Conservation (phyloP, 257 asterid genomes). For the Mentha longifolia region DNA sequence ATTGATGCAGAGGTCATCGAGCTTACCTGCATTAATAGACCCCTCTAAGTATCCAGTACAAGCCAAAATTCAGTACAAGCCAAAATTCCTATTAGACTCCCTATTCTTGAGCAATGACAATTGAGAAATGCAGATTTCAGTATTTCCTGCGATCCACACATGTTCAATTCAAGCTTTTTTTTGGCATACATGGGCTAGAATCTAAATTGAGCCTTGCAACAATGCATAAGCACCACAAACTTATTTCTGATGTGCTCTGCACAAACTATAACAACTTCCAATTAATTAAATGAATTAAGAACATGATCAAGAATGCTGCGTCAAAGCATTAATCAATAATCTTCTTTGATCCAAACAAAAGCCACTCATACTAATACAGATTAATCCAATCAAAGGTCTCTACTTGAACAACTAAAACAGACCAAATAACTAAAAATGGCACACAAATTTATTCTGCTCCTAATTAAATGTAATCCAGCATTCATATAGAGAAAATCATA, state of each 20-base stretch:
- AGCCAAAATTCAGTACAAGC: too few relatives aligned
- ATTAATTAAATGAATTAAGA: not conserved
- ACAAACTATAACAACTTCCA: constrained; percentile 9
- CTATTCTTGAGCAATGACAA: too few relatives aligned
- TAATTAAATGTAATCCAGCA: not conserved
- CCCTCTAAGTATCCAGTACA: too few relatives aligned
- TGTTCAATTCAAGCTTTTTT: too few relatives aligned
- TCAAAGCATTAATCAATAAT: constrained; percentile 6
- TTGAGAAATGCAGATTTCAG: too few relatives aligned
- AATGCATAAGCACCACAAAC: not conserved
- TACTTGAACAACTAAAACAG: not conserved
- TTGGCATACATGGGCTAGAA: not conserved
- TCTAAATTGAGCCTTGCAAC: not conserved
- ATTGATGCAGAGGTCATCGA: too few relatives aligned
- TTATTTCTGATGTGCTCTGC: not conserved
- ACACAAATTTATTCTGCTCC: not conserved
- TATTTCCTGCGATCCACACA: too few relatives aligned
- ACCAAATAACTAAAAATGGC: not conserved
- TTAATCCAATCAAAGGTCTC: constrained; percentile 23
- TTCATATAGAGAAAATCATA: not conserved
- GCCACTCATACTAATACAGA: not conserved
- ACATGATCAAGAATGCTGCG: constrained; percentile 3
- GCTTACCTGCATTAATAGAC: too few relatives aligned
- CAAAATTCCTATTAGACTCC: too few relatives aligned
- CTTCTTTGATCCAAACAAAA: not conserved